Evolutionary conservation across 2,329 filamentous ascomycete species (phyloP), one percentile per base, ranked within the genome.

Genomic region (Aspergillus sp.): DNA sequence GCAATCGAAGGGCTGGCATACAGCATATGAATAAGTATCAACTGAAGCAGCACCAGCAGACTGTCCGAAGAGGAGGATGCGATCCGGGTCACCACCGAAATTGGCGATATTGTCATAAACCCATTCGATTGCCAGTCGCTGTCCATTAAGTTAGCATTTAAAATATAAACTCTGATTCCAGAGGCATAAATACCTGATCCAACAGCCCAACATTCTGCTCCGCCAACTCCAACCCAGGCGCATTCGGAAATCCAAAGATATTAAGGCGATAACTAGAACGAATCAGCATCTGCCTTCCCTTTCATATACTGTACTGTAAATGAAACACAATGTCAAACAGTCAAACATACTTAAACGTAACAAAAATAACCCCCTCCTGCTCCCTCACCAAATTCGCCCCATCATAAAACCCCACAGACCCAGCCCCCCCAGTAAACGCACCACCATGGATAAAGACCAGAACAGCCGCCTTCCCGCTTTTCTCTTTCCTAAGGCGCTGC

Each of bases 371-470:
- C 51, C 62, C 56, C 21, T 62, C 51, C 12, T 64, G 54, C 8
- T 58, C 50, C 37, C 56, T 53, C 4, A 65, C 63, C 8, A 62
- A 39, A 35, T 62, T 58, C 9, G 37, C 54, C 12, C 63, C 62
- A 44, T 66, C 63, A 6, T 59, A 57, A 40, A 55, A 59, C 6
- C 51, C 33, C 4, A 58, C 43, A 8, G 63, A 62, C 17, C 56
- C 43, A 1, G 53, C 60, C 1, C 64, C 64, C 23, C 35, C 50
- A 1, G 35, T 54, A 54, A 57, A 65, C 0, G 49, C 55, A 11
- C 64, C 63, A 5, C 64, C 63, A 19, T 65, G 60, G n/a, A 65
- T 62, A 15, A 57, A 66, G 15, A 66, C 47, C 62, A 66, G 60
- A 12, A 65, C 62, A 4, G 63, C 57, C 3, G 31, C 33, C 21